A percentile compares a stretch with the other conserved stretches of the same genome.
Conservation (phyloP, 305 asterid species). For the Fraxinus platypoda region DNA sequence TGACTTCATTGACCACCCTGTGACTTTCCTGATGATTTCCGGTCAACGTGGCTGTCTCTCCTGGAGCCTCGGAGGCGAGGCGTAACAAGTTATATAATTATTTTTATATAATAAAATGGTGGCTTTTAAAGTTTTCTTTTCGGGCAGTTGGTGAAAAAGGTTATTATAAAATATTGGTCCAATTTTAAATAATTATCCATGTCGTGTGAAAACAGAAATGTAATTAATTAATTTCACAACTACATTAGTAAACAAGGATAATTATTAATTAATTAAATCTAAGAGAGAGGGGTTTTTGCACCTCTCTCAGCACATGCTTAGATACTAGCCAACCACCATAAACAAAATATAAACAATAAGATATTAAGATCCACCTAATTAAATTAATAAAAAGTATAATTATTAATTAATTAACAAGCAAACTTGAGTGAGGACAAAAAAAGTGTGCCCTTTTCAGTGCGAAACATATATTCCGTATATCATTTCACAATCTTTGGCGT, state of each 20-base stretch:
- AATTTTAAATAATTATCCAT: background rate
- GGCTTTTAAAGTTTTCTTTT: background rate
- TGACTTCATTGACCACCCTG: too few species aligned
- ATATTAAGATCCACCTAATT: background rate
- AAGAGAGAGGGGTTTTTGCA: background rate
- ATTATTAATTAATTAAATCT: background rate
- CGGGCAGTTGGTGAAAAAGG: background rate
- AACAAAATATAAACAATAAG: background rate
- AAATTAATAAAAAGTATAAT: background rate
- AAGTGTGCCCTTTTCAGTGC: background rate
- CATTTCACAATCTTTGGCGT: too few species aligned
- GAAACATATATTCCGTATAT: background rate
- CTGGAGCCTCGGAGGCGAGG: too few species aligned
- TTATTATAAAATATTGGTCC: too few species aligned
- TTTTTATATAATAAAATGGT: background rate
- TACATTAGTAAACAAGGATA: background rate
- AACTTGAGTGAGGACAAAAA: background rate
- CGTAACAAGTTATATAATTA: too few species aligned
- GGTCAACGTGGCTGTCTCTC: too few species aligned
- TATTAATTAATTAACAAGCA: background rate
- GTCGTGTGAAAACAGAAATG: background rate
- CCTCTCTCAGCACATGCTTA: background rate
- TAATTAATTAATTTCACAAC: background rate
- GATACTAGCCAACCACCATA: background rate
- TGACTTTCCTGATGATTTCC: too few species aligned